A percentile compares a stretch with the other conserved stretches of the same genome.
phyloP scores from a whole-genome alignment of 1,284 basidiomycete species.

The Garcileccinum viscosum region DNA sequence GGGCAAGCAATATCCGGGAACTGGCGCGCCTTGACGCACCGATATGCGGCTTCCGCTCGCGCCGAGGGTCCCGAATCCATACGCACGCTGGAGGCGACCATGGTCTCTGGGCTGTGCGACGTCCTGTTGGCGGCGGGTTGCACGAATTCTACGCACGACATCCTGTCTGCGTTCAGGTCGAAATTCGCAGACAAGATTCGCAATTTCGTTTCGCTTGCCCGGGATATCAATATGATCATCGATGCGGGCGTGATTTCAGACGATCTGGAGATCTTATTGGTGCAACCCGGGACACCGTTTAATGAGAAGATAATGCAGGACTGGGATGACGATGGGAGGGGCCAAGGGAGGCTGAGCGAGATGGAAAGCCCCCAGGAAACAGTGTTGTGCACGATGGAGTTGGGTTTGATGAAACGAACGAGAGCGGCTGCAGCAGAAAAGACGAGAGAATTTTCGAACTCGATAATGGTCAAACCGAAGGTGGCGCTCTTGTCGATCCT shows the following conservation, averaged over 20 bases:
- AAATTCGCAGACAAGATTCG: conserved; percentile 19
- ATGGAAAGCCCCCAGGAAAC: neutral
- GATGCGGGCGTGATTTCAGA: conserved; percentile 26
- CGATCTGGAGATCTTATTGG: conserved; percentile 21
- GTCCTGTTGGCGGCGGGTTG: conserved; percentile 22
- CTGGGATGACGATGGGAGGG: conserved; percentile 12
- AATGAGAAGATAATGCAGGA: conserved; percentile 23
- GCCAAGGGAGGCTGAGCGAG: neutral
- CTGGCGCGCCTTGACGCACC: conserved; percentile 26
- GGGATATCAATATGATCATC: conserved; percentile 15
- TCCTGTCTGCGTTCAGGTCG: conserved; percentile 14
- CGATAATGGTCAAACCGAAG: conserved; percentile 21
- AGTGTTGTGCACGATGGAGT: conserved; percentile 21
- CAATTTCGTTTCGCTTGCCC: conserved; percentile 24
- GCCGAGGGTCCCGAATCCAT: conserved; percentile 14
- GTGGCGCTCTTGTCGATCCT: conserved; percentile 21
- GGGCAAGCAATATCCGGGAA: conserved; percentile 26
- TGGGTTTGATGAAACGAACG: conserved; percentile 20
- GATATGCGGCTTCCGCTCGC: conserved; percentile 11
- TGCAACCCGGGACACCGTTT: conserved; percentile 11
- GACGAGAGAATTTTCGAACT: neutral
- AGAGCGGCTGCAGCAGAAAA: neutral
- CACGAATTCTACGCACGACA: conserved; percentile 4
- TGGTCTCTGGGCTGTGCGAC: conserved; percentile 21
- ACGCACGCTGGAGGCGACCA: conserved; percentile 4